A percentile compares a stretch with the other conserved stretches of the same genome.
phyloP scores from a whole-genome alignment of 2,329 filamentous ascomycete species.

The Aspergillus glaucus region DNA sequence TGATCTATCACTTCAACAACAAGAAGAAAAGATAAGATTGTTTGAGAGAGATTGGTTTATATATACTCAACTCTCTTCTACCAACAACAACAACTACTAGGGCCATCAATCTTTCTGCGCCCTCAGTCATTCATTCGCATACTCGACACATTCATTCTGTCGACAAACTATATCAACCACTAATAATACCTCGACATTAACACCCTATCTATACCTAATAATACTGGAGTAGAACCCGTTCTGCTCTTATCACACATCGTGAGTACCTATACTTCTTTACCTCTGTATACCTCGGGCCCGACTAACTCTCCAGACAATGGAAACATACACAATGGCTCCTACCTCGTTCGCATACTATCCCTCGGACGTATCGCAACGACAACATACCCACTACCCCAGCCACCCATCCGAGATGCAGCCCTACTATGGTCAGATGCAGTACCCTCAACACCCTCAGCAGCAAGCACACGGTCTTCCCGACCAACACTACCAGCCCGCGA shows the following conservation, averaged over 20 bases:
- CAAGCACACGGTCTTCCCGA: slow-evolving; percentile 19
- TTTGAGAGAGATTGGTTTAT: not conserved
- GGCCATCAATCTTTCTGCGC: slow-evolving; percentile 17
- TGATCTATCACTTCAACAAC: not conserved
- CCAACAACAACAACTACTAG: slow-evolving; percentile 3
- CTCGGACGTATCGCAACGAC: slow-evolving; percentile 67
- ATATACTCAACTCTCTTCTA: not conserved
- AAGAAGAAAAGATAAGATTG: not conserved
- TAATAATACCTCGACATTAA: not conserved
- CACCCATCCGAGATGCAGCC: slow-evolving; percentile 49
- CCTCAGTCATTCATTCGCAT: slow-evolving; percentile 34
- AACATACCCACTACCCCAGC: slow-evolving; percentile 69
- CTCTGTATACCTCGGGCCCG: not conserved
- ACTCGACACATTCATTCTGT: slow-evolving; percentile 21
- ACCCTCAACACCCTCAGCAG: slow-evolving; percentile 8
- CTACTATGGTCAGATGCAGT: slow-evolving; percentile 36
- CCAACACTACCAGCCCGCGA: slow-evolving; percentile 33
- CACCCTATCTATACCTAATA: not conserved
- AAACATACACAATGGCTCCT: slow-evolving; percentile 56
- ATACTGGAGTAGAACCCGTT: not conserved
- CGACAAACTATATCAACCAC: not conserved
- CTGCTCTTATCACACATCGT: not conserved
- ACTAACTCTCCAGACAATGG: slow-evolving; percentile 48
- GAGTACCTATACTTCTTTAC: not conserved
- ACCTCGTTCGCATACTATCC: slow-evolving; percentile 83